Evolutionary conservation across 139 green algal genomes (phyloP), one percentile per base, ranked within the genome.

Genomic region (Prasinococcaceae sp.): DNA sequence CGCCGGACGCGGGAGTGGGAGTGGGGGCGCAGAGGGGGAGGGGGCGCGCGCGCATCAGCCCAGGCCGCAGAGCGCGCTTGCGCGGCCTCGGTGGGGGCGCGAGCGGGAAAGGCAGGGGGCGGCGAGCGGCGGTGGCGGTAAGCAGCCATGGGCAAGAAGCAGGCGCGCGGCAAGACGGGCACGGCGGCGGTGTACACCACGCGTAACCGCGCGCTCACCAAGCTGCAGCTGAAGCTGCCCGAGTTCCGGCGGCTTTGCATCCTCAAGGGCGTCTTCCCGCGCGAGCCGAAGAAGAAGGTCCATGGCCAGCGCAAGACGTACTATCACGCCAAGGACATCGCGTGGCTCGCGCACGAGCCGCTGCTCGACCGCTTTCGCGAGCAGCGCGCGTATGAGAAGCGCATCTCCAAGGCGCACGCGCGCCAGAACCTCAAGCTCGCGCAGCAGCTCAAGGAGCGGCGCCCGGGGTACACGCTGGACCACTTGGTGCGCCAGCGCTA

Each of bases 231-330:
- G 4, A 87, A 84, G 39, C 71, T 99, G 22, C 77, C 73, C 1
- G 84, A 93, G 55, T 99, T 99, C 74, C 84, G 86, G 69, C 79
- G 86, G 10, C 76, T 97, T 3, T 96, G 90, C 72, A 98, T 98
- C 50, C 70, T 97, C 17, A 98, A 98, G 66, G 90, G 90, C 48
- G 83, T 99, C 23, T 84, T 96, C 61, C 92, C 92, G 0, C 71
- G 92, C 2, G 92, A 98, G 76, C 92, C 92, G 12, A 93, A 83
- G 63, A 95, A 94, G 65, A 98, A 98, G 67, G 48, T 68, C 16
- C 70, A 88, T 29, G 88, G 90, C 1, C 74, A 76, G 30, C 77
- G 93, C 75, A 97, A 97, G 70, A 98, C 88, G 2, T 99, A 98
- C 69, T 99, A 97, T 69, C 92, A 97, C 56, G 55, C 83, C 22